These are phyloP conservation scores for Rhodotorula glutinis DNA, from an alignment of 1,284 basidiomycete species.

Conservation along the genomic window DNA sequence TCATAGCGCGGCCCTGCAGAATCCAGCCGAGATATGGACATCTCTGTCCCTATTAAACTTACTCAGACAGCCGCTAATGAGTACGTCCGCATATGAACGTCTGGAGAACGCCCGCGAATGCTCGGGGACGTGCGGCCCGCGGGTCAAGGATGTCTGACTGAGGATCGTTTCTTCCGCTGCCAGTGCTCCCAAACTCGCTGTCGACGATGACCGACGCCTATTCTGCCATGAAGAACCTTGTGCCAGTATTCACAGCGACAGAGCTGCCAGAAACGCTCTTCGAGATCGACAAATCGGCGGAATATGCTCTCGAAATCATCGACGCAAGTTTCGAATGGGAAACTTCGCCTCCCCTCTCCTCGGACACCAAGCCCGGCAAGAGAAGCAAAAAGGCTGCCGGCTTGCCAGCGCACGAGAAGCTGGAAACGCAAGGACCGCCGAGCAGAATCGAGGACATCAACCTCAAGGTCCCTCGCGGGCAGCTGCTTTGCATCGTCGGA, in stretches of 20 bases:
- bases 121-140: no score
- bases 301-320: constrained; percentile 55
- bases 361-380: constrained; percentile 22
- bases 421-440: constrained; percentile 35
- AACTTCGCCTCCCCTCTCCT: constrained; percentile 41
- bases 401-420: constrained; percentile 33
- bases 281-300: constrained; percentile 61
- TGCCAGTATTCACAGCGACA: constrained; percentile 15
- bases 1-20: constrained; percentile 48
- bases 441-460: constrained; percentile 53
- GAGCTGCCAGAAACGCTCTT: constrained; percentile 45
- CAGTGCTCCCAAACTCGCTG: constrained; percentile 60
- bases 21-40: constrained; percentile 49
- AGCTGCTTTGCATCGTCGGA: constrained; percentile 62
- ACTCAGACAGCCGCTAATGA: constrained; percentile 53
- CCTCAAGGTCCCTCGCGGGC: constrained; percentile 58
- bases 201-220: constrained; percentile 62
- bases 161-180: no score
- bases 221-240: constrained; percentile 16
- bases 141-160: no score
- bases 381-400: constrained; percentile 26
- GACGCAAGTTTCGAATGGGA: constrained; percentile 68
- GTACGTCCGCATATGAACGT: no score
- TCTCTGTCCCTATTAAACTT: constrained; percentile 20
- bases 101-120: no score